Conservation (phyloP, 768 basidiomycete genomes). For the Cubamyces lactineus region DNA sequence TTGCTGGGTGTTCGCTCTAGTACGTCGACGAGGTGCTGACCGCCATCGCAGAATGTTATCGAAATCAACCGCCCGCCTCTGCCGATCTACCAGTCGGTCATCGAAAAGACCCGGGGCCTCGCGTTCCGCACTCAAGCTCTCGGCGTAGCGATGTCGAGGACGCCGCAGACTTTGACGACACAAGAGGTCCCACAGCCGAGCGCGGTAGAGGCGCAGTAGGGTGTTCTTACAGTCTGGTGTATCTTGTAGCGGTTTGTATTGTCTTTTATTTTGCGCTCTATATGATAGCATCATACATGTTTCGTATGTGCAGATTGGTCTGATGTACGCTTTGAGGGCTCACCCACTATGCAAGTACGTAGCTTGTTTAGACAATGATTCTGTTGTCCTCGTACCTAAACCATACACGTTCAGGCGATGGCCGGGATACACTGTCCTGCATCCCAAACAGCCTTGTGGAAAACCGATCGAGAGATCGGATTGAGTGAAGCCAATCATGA, state of each 20-base stretch:
- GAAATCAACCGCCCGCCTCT: constrained; percentile 90
- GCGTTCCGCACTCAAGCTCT: constrained; percentile 90
- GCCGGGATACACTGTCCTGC: too few relatives aligned
- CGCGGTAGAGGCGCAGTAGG: constrained; percentile 30
- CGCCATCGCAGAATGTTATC: constrained; percentile 82
- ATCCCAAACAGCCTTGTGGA: too few relatives aligned
- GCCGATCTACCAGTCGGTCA: constrained; percentile 91
- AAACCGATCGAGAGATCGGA: too few relatives aligned
- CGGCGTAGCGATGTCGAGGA: constrained; percentile 70
- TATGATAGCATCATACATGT: too few relatives aligned
- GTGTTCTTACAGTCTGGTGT: not conserved
- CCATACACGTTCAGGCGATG: too few relatives aligned
- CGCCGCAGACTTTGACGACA: constrained; percentile 25
- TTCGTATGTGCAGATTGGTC: too few relatives aligned
- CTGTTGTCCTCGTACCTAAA: too few relatives aligned
- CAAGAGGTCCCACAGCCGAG: constrained; percentile 22
- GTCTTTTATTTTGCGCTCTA: not conserved
- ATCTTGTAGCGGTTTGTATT: constrained; percentile 12
- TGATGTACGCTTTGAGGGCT: too few relatives aligned
- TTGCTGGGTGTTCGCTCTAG: not conserved
- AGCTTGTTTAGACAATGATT: too few relatives aligned
- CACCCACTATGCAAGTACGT: too few relatives aligned
- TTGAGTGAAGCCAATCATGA: too few relatives aligned
- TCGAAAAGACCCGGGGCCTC: constrained; percentile 93
- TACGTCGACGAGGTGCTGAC: constrained; percentile 19